Conservation (phyloP, 2,329 filamentous ascomycete species). For the Pseudogymnoascus sp. region DNA sequence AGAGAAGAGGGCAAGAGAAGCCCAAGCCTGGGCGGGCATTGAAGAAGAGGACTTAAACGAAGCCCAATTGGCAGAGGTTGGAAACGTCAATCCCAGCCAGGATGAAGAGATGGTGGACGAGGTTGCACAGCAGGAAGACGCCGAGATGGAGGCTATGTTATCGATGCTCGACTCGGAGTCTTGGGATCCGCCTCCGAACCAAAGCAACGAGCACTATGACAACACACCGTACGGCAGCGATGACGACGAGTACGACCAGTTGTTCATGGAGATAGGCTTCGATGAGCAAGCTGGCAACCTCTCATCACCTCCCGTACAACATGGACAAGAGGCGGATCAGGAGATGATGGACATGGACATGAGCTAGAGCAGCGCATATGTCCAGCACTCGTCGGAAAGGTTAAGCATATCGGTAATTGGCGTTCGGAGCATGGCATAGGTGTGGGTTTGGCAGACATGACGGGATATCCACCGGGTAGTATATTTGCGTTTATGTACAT, state of each 20-base stretch:
- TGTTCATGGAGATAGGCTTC: constrained; percentile 60
- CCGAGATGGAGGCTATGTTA: constrained; percentile 51
- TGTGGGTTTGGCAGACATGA: constrained; percentile 13
- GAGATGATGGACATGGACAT: constrained; percentile 30
- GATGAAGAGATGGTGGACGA: constrained; percentile 42
- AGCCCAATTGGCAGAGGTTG: constrained; percentile 9
- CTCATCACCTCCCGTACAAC: constrained; percentile 19
- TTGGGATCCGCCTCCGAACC: background rate
- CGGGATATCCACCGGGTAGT: constrained; percentile 9
- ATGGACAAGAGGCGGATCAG: constrained; percentile 23
- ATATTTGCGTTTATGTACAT: constrained; percentile 12
- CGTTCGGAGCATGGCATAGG: constrained; percentile 17
- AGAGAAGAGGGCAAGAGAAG: constrained; percentile 26
- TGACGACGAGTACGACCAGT: constrained; percentile 53
- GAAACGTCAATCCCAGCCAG: constrained; percentile 9
- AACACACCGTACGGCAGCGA: constrained; percentile 33
- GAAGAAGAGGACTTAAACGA: constrained; percentile 21
- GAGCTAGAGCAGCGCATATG: constrained; percentile 16
- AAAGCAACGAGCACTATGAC: background rate
- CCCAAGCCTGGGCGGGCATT: constrained; percentile 20
- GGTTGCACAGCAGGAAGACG: constrained; percentile 44
- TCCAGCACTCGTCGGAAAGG: background rate
- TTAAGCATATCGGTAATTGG: constrained; percentile 20
- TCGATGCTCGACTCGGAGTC: constrained; percentile 33
- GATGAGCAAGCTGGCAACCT: constrained; percentile 29